These are phyloP conservation scores for Excoecaria cochinchinensis DNA, from an alignment of 345 rosid genomes.

Conservation along the genomic window DNA sequence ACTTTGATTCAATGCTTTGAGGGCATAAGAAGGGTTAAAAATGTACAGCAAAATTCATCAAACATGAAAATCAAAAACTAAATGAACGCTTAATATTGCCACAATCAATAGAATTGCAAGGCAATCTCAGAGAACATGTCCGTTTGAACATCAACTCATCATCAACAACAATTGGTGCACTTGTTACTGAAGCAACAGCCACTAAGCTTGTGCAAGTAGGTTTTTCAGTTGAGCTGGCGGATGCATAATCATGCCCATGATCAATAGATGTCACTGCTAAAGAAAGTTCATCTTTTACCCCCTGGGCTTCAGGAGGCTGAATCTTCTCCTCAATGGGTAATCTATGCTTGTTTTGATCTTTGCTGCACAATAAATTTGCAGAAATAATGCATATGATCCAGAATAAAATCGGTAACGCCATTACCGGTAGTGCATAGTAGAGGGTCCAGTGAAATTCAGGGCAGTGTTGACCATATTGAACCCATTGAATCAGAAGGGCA, in stretches of 20 bases:
- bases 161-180: not conserved
- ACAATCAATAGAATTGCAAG: not conserved
- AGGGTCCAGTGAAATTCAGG: slow-evolving; percentile 25
- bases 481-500: slow-evolving; percentile 29
- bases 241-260: not conserved
- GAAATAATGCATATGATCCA: slow-evolving; percentile 8
- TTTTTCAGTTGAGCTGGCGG: not conserved
- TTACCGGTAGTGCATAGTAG: slow-evolving; percentile 22
- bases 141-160: not conserved
- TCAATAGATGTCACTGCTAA: not conserved
- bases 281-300: not conserved
- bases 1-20: too few species aligned
- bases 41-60: not conserved
- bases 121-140: slow-evolving; percentile 4
- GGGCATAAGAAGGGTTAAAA: too few species aligned
- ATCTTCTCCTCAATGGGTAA: not conserved
- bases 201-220: not conserved
- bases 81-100: not conserved
- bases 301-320: not conserved
- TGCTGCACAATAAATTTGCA: not conserved
- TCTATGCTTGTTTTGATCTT: slow-evolving; percentile 4
- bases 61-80: not conserved
- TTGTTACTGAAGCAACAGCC: not conserved
- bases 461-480: slow-evolving; percentile 25
- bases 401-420: slow-evolving; percentile 21